Evolutionary conservation across 768 basidiomycete species (phyloP), one percentile per base, ranked within the genome.

Genomic region (Zangia roseola): DNA sequence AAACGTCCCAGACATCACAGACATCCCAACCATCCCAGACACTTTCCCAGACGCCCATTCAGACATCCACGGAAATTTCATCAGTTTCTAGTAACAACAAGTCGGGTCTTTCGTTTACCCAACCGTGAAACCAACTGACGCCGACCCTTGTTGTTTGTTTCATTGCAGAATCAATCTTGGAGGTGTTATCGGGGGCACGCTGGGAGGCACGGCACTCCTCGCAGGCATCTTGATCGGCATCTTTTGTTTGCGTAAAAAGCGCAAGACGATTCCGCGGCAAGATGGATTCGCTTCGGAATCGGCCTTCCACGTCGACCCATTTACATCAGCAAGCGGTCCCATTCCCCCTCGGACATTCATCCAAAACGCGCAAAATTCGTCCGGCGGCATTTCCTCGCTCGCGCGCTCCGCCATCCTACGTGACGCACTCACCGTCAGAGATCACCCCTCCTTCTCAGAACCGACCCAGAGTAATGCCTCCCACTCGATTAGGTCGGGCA

Each of bases 341-440:
- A 17, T 40, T 14, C 44, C 42, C 2, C 47, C 43, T 7, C 14
- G 12, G 6, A 31, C 6, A 5, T 21, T 21, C 20, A 2, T 25
- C 25, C 46, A 20, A 19, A 25, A 26, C 2, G 16, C 8, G 1
- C 43, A 49, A 16, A 36, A 19, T 10, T 5, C 24, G 3, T 3
- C 42, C 24, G 14, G 31, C 31, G 31, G 14, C 6, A 19, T 63
- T 10, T 23, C 46, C 10, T 50, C 51, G 1, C 17, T 34, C 39
- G 14, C 10, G 17, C 56, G 59, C 19, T 42, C 56, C 9, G 42
- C 54, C 3, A 50, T 62, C 23, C 56, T 56, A 16, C 50, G 47
- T 1, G 47, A 54, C 12, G 62, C 52, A 6, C 50, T 42, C 19
- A 49, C 46, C 4, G 26, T 25, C 4, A 23, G 40, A 10, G n/a